These are phyloP conservation scores for Monosporascus ibericus DNA, from an alignment of 2,329 filamentous ascomycete species.

Conservation along the genomic window DNA sequence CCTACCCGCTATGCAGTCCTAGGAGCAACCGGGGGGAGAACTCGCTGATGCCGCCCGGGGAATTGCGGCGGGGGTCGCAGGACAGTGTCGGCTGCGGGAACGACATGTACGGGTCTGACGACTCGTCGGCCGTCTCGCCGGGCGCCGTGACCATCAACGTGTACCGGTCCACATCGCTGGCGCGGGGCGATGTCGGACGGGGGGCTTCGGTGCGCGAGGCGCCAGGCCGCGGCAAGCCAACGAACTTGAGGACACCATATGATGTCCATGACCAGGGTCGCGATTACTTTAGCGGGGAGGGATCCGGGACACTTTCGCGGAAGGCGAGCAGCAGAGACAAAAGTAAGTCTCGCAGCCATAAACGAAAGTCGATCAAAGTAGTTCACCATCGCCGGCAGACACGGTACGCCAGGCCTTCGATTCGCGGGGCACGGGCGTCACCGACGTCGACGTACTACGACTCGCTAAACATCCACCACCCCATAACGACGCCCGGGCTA, in stretches of 20 bases:
- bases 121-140: conserved; percentile 1
- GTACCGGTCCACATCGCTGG: neutral
- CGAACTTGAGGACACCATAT: neutral
- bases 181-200: neutral
- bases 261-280: neutral
- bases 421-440: neutral
- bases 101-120: neutral
- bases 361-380: neutral
- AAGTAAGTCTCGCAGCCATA: neutral
- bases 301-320: neutral
- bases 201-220: neutral
- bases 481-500: neutral
- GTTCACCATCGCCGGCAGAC: neutral
- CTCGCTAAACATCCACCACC: neutral
- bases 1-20: conserved; percentile 7
- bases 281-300: neutral
- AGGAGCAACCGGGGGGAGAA: conserved; percentile 1
- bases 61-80: neutral
- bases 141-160: conserved; percentile 5
- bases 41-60: neutral
- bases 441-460: neutral
- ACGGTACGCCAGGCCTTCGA: neutral
- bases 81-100: neutral
- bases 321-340: neutral
- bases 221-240: neutral